A percentile compares a stretch with the other conserved stretches of the same genome.
Conservation (phyloP, 495 filamentous ascomycete genomes). For the Parathielavia hyrcaniae region DNA sequence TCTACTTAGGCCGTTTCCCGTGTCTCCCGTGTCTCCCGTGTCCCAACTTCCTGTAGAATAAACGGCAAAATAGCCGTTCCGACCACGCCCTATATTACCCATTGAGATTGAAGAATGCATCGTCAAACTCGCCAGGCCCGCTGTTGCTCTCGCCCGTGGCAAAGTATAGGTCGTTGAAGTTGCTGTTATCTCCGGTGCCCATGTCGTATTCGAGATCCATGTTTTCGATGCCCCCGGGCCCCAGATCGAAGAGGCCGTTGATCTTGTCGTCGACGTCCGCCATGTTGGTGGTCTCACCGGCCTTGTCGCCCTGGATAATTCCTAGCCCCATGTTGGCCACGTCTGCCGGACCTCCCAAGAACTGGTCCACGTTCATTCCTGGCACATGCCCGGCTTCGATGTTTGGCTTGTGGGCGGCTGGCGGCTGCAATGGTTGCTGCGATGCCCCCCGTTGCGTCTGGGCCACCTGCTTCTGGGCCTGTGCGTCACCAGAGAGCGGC, state of each 20-base stretch:
- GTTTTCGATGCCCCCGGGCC: constrained; percentile 29
- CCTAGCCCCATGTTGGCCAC: constrained; percentile 19
- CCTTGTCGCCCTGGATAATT: background rate
- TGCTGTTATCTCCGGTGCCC: constrained; percentile 32
- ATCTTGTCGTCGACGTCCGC: constrained; percentile 32
- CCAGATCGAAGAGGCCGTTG: constrained; percentile 38
- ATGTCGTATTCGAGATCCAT: constrained; percentile 36
- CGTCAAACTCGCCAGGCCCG: constrained; percentile 34
- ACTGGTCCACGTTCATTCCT: constrained; percentile 13
- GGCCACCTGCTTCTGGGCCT: constrained; percentile 12
- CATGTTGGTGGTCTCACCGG: constrained; percentile 14
- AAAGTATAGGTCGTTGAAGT: constrained; percentile 42
- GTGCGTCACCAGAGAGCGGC: constrained; percentile 27
- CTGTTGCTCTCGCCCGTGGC: constrained; percentile 32
- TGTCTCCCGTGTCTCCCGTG: no score
- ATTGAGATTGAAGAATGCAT: constrained; percentile 23
- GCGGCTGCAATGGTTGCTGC: constrained; percentile 10
- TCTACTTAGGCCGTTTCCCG: no score
- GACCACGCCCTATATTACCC: background rate
- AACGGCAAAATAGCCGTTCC: background rate
- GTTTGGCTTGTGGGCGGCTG: background rate
- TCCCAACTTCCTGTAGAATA: no score
- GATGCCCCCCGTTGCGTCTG: background rate
- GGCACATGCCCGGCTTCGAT: background rate
- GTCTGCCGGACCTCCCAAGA: constrained; percentile 8